Percentiles rank a stretch among this genome's conserved stretches.
These are phyloP conservation scores for Tremellales sp. DNA, from an alignment of 1,284 basidiomycete species.

Conservation along the genomic window DNA sequence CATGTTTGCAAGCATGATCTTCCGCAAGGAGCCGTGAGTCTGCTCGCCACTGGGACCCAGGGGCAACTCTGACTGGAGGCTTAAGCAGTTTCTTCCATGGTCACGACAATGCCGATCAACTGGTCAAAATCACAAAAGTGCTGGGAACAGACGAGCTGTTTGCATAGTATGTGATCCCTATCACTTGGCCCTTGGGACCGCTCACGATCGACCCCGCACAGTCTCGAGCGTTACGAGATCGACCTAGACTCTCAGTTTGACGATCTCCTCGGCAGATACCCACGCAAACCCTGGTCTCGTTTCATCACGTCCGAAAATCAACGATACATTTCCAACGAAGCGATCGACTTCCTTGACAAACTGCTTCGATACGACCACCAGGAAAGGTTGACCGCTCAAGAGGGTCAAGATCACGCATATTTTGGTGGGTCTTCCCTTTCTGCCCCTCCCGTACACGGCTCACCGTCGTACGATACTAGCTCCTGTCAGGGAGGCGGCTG, in stretches of 20 bases:
- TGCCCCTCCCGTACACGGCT: not conserved
- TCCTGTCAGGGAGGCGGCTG: slow-evolving; percentile 16
- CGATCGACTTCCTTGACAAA: slow-evolving; percentile 95
- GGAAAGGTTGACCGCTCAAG: slow-evolving; percentile 88
- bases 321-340: slow-evolving; percentile 94
- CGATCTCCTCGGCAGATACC: slow-evolving; percentile 84
- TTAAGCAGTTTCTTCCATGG: slow-evolving; percentile 85
- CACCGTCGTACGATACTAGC: slow-evolving; percentile 2
- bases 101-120: slow-evolving; percentile 97
- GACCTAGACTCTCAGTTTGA: slow-evolving; percentile 86
- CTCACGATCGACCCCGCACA: slow-evolving; percentile 12
- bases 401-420: slow-evolving; percentile 83
- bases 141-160: slow-evolving; percentile 95
- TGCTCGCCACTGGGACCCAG: not conserved
- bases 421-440: slow-evolving; percentile 59
- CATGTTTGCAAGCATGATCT: slow-evolving; percentile 99
- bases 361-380: slow-evolving; percentile 92
- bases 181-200: not conserved
- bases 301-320: slow-evolving; percentile 94
- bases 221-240: slow-evolving; percentile 88
- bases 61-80: not conserved
- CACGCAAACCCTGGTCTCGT: slow-evolving; percentile 87
- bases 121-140: slow-evolving; percentile 97
- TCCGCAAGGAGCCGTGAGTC: slow-evolving; percentile 84
- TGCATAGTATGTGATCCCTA: slow-evolving; percentile 49